Base-by-base conservation (phyloP, 2,329 filamentous ascomycete species). In the Onygenales sp. region DNA sequence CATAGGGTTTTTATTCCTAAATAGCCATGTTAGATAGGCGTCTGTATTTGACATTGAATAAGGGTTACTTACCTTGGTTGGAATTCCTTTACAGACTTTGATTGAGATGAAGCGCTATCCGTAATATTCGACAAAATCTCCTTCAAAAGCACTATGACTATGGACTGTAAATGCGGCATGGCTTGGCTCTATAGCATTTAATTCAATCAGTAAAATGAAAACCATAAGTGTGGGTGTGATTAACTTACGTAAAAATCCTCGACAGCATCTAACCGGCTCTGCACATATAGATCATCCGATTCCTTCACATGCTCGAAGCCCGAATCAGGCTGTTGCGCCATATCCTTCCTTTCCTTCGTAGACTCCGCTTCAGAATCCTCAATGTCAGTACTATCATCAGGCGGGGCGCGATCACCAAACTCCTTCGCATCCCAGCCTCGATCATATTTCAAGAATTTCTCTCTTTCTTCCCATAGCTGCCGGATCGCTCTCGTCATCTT, bases 401-500 rank as follows among this genome's bases (percentile, higher is more conserved):
- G 61, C 49, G 75, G 68, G 7, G 67, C 65, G 7, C 58, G 42
- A 44, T 77, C 68, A 32, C 59, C 57, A 2, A 65, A 64, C 14
- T 74, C 71, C 2, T 72, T 72, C 1, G 77, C 76, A 55, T 86
- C 83, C 89, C 90, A 98, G 8, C 93, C 93, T 52, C 93, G 81
- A 63, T 97, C 92, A 60, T 88, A 94, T 64, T 87, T 92, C 73
- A 96, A 84, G 60, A 94, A 98, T 32, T 82, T 82, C 63, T 96
- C 91, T 47, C 93, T 82, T 66, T 95, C 91, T 60, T 95, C 87
- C 92, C 93, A 98, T 11, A 98, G 75, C 70, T 98, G 93, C 53
- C 89, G 83, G 72, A 94, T 92, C 5, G 89, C 89, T 56, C 93
- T 80, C 0, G 90, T 95, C 79, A 95, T 95, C 60, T 92, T 82